These are phyloP conservation scores for Penicillium steckii DNA, from an alignment of 495 filamentous ascomycete genomes.

Conservation along the genomic window DNA sequence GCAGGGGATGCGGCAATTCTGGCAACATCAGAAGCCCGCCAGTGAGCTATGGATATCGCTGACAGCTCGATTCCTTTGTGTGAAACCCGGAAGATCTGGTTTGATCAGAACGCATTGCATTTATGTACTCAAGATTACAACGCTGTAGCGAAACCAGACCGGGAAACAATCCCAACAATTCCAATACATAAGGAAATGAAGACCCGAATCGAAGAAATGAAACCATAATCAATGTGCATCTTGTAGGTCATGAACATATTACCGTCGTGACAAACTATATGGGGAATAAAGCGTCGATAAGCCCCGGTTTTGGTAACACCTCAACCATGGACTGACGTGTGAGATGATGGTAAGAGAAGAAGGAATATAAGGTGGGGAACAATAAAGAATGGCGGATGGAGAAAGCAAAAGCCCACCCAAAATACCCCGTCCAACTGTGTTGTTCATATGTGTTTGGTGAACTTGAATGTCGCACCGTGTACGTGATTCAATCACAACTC, in stretches of 20 bases:
- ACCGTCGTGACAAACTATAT: constrained; percentile 39
- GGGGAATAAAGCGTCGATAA: constrained; percentile 38
- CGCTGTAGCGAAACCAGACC: constrained; percentile 2
- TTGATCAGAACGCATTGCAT: neutral
- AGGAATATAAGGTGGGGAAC: neutral
- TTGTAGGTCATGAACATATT: constrained; percentile 25
- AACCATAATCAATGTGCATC: constrained; percentile 16
- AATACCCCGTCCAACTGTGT: neutral
- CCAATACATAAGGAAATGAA: neutral
- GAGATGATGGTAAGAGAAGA: constrained; percentile 3
- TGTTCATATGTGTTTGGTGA: neutral
- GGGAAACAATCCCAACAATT: constrained; percentile 1
- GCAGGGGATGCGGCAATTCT: too few relatives aligned
- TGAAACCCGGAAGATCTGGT: too few relatives aligned
- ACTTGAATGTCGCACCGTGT: constrained; percentile 7
- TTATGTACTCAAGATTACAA: constrained; percentile 17
- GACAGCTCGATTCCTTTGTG: too few relatives aligned
- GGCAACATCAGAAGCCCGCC: too few relatives aligned
- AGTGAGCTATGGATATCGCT: too few relatives aligned
- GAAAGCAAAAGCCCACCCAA: constrained; percentile 6
- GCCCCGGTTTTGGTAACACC: constrained; percentile 11
- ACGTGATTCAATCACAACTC: constrained; percentile 48
- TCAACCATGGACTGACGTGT: constrained; percentile 5
- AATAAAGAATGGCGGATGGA: constrained; percentile 1
- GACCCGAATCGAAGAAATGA: constrained; percentile 11